Base-by-base conservation (phyloP, 495 filamentous ascomycete species). In the Clohesyomyces aquaticus region DNA sequence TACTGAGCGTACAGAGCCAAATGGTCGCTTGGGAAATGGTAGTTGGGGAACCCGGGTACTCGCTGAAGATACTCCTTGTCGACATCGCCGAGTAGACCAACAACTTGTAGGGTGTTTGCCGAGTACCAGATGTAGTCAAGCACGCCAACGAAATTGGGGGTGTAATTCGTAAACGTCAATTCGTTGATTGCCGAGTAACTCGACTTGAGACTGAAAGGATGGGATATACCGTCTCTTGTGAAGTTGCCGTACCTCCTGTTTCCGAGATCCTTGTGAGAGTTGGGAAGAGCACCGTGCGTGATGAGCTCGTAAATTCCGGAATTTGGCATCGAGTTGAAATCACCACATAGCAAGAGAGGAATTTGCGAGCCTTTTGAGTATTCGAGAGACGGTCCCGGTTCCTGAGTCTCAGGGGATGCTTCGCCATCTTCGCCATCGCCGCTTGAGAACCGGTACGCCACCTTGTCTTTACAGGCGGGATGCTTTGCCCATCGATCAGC, bases 41-140 rank as follows among this genome's bases (percentile, higher is more conserved):
- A 93, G 70, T 98, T 96, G 11, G 94, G 94, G 76, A 98, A 98
- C 0, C 94, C 94, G 2, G 94, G 94, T 4, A 97, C 91, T 47
- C 87, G 82, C 67, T 88, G 87, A 59, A 98, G 86, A 75, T 98
- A 96, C 12, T 94, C 86, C 71, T 85, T 84, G 75, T 98, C 95
- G 11, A 96, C 90, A 38, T 93, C 87, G 6, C 94, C 95, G 10
- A 98, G 89, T 59, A 98, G 75, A 42, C 86, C 89, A 32, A 90
- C 88, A 28, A 96, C 87, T 72, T 95, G 90, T 45, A 98, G 80
- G 27, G 91, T 85, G 74, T 96, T 98, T 45, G 91, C 91, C 53
- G 90, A 90, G 77, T 92, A 98, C 91, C 91, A 98, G 71, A 98
- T 89, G 75, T 98, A 98, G 74, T 98, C 94, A 61, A 98, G 87